Percentiles rank a stretch among this genome's conserved stretches.
phyloP scores from a whole-genome alignment of 2,329 filamentous ascomycete genomes.

The Colletotrichum salicis region DNA sequence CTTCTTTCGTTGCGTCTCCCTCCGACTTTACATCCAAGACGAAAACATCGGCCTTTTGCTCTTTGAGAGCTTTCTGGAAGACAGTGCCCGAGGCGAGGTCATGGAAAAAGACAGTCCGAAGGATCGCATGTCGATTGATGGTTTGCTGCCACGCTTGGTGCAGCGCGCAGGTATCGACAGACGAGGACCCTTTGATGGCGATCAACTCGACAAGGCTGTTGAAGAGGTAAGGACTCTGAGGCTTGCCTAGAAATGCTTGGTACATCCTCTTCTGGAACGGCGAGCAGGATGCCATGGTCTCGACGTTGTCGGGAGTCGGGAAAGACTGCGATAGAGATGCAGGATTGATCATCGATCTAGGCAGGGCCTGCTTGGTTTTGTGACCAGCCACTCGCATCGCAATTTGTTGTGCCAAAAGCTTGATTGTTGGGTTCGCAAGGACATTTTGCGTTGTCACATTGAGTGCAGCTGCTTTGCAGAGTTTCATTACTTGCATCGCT shows the following conservation, averaged over 20 bases:
- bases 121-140: constrained; percentile 69
- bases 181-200: not conserved
- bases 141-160: constrained; percentile 63
- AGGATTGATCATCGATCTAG: not conserved
- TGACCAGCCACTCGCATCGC: accelerated
- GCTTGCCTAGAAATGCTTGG: constrained; percentile 18
- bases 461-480: constrained; percentile 68
- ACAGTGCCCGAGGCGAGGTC: constrained; percentile 45
- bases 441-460: constrained; percentile 50
- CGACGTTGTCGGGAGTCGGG: not conserved
- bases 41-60: constrained; percentile 41
- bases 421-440: constrained; percentile 16
- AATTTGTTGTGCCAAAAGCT: not conserved
- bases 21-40: not conserved
- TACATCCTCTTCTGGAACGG: constrained; percentile 68
- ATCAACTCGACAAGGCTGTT: constrained; percentile 51
- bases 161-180: constrained; percentile 55
- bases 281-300: constrained; percentile 57
- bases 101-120: constrained; percentile 72
- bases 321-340: not conserved
- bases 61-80: constrained; percentile 37
- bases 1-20: not conserved
- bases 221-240: constrained; percentile 46
- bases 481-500: constrained; percentile 52
- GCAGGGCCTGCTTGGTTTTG: not conserved